Conservation (phyloP, 345 rosid species). For the Clausena lansium region DNA sequence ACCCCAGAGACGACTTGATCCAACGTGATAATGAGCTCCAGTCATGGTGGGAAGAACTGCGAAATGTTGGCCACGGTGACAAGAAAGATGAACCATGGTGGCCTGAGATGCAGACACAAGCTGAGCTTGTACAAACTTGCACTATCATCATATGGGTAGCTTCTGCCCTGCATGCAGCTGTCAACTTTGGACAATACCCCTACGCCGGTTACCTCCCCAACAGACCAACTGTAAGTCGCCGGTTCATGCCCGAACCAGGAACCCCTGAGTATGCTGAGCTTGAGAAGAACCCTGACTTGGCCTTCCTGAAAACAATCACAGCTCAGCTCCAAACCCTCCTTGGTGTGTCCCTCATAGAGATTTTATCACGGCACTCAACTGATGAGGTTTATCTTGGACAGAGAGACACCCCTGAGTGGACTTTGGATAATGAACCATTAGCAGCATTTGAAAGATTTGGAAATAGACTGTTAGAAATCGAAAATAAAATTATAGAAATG, state of each 20-base stretch:
- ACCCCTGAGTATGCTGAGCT: slow-evolving; percentile 67
- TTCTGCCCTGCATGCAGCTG: slow-evolving; percentile 95
- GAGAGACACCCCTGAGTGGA: slow-evolving; percentile 70
- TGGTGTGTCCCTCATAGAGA: slow-evolving; percentile 83
- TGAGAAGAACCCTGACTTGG: slow-evolving; percentile 44
- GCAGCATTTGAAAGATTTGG: slow-evolving; percentile 67
- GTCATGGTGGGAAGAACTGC: slow-evolving; percentile 86
- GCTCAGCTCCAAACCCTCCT: slow-evolving; percentile 86
- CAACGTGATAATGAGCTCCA: slow-evolving; percentile 68
- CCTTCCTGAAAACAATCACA: slow-evolving; percentile 80
- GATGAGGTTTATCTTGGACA: slow-evolving; percentile 92
- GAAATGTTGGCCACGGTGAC: slow-evolving; percentile 80
- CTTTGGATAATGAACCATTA: slow-evolving; percentile 60
- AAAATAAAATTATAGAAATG: slow-evolving; percentile 45
- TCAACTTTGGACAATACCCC: slow-evolving; percentile 93
- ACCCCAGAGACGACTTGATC: slow-evolving; percentile 53
- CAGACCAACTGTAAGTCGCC: slow-evolving; percentile 82
- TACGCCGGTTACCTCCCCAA: slow-evolving; percentile 96
- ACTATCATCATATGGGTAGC: slow-evolving; percentile 86
- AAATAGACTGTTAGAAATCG: slow-evolving; percentile 51
- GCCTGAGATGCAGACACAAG: slow-evolving; percentile 58
- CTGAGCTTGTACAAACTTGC: slow-evolving; percentile 64
- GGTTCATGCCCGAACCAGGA: slow-evolving; percentile 92
- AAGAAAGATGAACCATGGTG: slow-evolving; percentile 71
- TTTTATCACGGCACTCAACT: slow-evolving; percentile 72